Percentiles rank a stretch among this genome's conserved stretches.
Conservation (phyloP, 192 early-diverging fungal genomes). For the Backusella circina region DNA sequence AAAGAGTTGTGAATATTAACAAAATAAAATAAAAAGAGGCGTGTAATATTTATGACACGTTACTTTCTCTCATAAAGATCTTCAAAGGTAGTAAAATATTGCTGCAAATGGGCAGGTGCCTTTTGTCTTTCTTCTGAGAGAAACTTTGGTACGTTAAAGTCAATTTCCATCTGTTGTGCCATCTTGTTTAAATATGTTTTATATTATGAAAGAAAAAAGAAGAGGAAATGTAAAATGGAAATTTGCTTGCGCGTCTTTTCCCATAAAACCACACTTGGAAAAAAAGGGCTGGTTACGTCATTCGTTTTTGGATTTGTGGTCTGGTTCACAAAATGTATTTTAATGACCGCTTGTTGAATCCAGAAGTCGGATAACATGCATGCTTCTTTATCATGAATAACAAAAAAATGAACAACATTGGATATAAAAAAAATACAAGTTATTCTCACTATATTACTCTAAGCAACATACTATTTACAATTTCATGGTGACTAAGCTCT, state of each 20-base stretch:
- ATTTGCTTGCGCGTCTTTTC: conserved; percentile 10
- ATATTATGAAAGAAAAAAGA: not conserved
- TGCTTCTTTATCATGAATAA: too few relatives aligned
- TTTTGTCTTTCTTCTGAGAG: conserved; percentile 62
- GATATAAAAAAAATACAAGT: too few relatives aligned
- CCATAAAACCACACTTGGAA: not conserved
- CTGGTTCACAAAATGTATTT: not conserved
- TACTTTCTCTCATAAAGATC: conserved; percentile 96
- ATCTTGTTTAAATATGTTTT: not conserved
- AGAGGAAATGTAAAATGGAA: not conserved
- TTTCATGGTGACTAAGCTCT: too few relatives aligned
- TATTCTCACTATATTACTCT: too few relatives aligned
- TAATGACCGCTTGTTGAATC: not conserved
- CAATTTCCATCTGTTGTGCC: conserved; percentile 61
- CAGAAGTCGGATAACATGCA: too few relatives aligned
- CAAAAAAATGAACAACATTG: too few relatives aligned
- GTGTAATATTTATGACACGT: not conserved
- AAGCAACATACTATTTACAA: too few relatives aligned
- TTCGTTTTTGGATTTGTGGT: not conserved
- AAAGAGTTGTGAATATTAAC: not conserved
- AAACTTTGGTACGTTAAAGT: conserved; percentile 73
- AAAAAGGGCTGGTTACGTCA: not conserved
- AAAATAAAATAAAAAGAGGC: not conserved
- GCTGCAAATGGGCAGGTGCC: conserved; percentile 66
- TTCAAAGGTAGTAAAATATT: conserved; percentile 82